Conservation (phyloP, 129 eudicot genomes). For the Deinandra increscens region DNA sequence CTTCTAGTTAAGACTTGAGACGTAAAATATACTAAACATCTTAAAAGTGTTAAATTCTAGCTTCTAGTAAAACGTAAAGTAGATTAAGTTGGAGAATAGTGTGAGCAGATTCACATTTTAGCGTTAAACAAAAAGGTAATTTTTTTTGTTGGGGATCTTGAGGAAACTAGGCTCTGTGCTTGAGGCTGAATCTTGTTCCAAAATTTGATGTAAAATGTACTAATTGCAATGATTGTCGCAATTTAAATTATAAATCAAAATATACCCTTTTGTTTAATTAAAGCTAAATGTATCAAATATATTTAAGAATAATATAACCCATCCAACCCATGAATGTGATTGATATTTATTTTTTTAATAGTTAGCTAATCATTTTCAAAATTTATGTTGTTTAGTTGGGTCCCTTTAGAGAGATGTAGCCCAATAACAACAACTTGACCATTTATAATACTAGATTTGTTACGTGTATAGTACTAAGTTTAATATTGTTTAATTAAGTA, state of each 20-base stretch:
- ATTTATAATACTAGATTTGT: neutral
- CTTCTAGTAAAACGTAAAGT: too few relatives aligned
- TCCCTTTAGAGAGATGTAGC: slow-evolving; percentile 27
- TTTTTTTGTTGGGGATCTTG: slow-evolving; percentile 38
- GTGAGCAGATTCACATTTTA: too few relatives aligned
- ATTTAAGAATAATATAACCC: neutral
- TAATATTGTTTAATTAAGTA: slow-evolving; percentile 25
- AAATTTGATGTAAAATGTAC: slow-evolving; percentile 29
- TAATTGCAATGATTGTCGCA: slow-evolving; percentile 25
- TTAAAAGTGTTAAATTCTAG: too few relatives aligned
- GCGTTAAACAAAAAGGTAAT: neutral
- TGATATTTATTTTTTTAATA: slow-evolving; percentile 9
- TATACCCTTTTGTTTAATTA: neutral
- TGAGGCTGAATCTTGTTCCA: slow-evolving; percentile 39
- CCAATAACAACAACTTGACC: slow-evolving; percentile 31
- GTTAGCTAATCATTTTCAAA: slow-evolving; percentile 25
- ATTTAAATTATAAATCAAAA: neutral
- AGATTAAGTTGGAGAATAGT: too few relatives aligned
- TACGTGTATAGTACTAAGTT: slow-evolving; percentile 4
- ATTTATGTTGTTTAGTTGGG: slow-evolving; percentile 26
- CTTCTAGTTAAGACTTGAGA: too few relatives aligned
- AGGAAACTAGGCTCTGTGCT: slow-evolving; percentile 30
- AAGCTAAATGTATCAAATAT: neutral
- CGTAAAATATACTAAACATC: too few relatives aligned
- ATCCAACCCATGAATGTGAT: slow-evolving; percentile 28